Conservation (phyloP, 2,329 filamentous ascomycete species). For the Triangularia verruculosa region DNA sequence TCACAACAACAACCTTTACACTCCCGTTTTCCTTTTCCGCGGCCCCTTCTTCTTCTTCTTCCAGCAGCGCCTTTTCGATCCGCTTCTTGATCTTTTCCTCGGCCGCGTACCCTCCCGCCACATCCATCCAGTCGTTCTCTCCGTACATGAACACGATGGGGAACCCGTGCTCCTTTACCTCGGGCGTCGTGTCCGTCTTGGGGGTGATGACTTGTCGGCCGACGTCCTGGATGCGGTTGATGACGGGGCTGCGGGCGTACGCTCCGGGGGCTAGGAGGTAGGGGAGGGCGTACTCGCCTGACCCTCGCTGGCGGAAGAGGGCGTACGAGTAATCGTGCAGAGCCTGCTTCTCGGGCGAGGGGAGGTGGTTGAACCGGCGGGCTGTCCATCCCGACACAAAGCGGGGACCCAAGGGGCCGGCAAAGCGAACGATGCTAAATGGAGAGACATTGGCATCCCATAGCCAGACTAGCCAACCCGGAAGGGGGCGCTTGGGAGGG, state of each 20-base stretch:
- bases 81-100: conserved; percentile 74
- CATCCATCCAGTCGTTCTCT: conserved; percentile 98
- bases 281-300: conserved; percentile 87
- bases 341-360: conserved; percentile 72
- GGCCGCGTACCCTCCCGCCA: conserved; percentile 76
- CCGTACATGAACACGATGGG: conserved; percentile 95
- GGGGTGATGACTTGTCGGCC: conserved; percentile 63
- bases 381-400: conserved; percentile 95
- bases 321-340: conserved; percentile 93
- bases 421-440: conserved; percentile 83
- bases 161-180: conserved; percentile 59
- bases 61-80: conserved; percentile 55
- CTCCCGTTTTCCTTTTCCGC: conserved; percentile 70
- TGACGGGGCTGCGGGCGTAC: conserved; percentile 82
- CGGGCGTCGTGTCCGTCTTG: conserved; percentile 32
- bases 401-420: conserved; percentile 84
- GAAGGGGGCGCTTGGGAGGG: conserved; percentile 56
- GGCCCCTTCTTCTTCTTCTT: conserved; percentile 65
- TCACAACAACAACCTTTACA: conserved; percentile 77
- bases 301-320: conserved; percentile 87
- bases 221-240: conserved; percentile 80
- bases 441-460: conserved; percentile 98
- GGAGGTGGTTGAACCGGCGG: conserved; percentile 86
- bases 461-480: conserved; percentile 85
- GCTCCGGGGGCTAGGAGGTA: conserved; percentile 93